Percentiles rank a stretch among this genome's conserved stretches.
These are phyloP conservation scores for Fraxinus excelsior DNA, from an alignment of 257 asterid species.

Conservation along the genomic window DNA sequence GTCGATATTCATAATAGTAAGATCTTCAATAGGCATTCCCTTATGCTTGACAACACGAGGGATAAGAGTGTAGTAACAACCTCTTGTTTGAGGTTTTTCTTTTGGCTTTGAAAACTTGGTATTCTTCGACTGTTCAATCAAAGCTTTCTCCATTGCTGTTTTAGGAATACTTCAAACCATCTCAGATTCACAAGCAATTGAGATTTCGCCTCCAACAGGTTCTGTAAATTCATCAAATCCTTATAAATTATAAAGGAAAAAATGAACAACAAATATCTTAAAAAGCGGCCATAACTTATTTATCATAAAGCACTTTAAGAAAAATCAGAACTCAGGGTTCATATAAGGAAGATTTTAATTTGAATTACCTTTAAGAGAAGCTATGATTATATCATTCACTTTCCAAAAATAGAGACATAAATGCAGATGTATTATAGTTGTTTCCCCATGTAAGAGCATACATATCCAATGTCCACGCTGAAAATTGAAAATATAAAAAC, in stretches of 20 bases:
- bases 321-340: slow-evolving; percentile 11
- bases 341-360: background rate
- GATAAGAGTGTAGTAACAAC: slow-evolving; percentile 81
- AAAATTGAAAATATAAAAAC: background rate
- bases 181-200: slow-evolving; percentile 73
- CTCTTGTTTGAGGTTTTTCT: slow-evolving; percentile 50
- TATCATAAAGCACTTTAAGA: background rate
- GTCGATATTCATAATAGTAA: slow-evolving; percentile 83
- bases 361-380: slow-evolving; percentile 10
- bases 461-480: background rate
- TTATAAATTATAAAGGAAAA: slow-evolving; percentile 18
- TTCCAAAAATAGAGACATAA: background rate
- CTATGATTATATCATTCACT: slow-evolving; percentile 3
- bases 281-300: slow-evolving; percentile 5
- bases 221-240: slow-evolving; percentile 44
- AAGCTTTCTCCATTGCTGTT: slow-evolving; percentile 63
- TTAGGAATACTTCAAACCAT: slow-evolving; percentile 47
- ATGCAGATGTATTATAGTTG: background rate
- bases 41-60: slow-evolving; percentile 83
- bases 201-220: slow-evolving; percentile 90
- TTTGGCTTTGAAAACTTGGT: slow-evolving; percentile 50
- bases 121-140: slow-evolving; percentile 67
- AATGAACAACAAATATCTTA: background rate
- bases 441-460: background rate
- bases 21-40: slow-evolving; percentile 68